Conservation (phyloP, 805 yeast genomes). For the Clavispora vitiphila region DNA sequence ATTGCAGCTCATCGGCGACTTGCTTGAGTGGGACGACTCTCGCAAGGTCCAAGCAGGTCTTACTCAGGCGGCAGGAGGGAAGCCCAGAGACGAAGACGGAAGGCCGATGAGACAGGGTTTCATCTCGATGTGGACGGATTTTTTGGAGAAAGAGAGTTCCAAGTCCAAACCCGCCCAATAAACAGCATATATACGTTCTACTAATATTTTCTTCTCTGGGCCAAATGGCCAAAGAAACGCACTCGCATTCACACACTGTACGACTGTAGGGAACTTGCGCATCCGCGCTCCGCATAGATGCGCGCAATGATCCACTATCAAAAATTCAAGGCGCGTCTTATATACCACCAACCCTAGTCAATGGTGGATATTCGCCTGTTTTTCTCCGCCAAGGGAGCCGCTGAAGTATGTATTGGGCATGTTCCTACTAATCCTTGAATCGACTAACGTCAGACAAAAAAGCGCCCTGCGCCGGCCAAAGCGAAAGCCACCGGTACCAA, state of each 20-base stretch:
- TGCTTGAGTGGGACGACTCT: constrained; percentile 83
- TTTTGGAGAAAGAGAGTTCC: constrained; percentile 63
- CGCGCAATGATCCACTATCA: background rate
- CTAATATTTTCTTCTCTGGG: background rate
- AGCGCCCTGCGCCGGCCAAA: background rate
- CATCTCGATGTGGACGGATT: constrained; percentile 77
- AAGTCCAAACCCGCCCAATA: background rate
- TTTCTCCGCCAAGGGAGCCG: constrained; percentile 9
- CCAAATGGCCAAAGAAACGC: background rate
- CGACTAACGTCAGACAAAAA: background rate
- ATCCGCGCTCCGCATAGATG: background rate
- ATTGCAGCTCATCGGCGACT: constrained; percentile 73
- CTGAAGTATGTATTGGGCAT: constrained; percentile 5
- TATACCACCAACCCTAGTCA: background rate
- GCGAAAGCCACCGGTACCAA: constrained; percentile 3
- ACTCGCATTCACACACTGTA: background rate
- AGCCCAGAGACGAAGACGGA: constrained; percentile 13
- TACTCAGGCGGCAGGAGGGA: constrained; percentile 25
- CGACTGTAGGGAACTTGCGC: background rate
- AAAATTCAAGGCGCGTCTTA: constrained; percentile 2
- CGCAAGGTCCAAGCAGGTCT: constrained; percentile 75
- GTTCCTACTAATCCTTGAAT: background rate
- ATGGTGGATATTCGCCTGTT: constrained; percentile 19
- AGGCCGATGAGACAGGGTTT: constrained; percentile 45
- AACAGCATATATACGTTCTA: background rate